Percentiles rank a stretch among this genome's conserved stretches.
These are phyloP conservation scores for Penicillium expansum DNA, from an alignment of 2,329 filamentous ascomycete species.

Conservation along the genomic window DNA sequence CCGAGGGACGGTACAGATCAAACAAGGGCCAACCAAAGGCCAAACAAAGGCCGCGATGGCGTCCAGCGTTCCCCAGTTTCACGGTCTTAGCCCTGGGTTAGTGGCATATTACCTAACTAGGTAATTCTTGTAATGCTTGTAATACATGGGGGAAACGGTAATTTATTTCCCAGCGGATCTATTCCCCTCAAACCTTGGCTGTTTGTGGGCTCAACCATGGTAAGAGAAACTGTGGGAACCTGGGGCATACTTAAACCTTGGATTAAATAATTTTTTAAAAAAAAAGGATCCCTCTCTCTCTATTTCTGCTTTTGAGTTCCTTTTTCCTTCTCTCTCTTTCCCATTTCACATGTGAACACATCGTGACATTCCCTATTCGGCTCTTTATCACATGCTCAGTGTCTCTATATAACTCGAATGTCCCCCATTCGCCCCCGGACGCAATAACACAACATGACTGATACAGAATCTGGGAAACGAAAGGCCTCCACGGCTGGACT, in stretches of 20 bases:
- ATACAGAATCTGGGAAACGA: slow-evolving; percentile 49
- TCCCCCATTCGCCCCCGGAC: slow-evolving; percentile 20
- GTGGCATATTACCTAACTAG: background rate
- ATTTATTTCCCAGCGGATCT: background rate
- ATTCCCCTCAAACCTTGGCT: slow-evolving; percentile 4
- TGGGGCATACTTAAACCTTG: slow-evolving; percentile 33
- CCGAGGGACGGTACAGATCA: slow-evolving; percentile 9
- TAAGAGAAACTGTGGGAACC: slow-evolving; percentile 9
- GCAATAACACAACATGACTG: slow-evolving; percentile 23
- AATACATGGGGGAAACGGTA: background rate
- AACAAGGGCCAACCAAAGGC: background rate
- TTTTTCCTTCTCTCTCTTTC: slow-evolving; percentile 1
- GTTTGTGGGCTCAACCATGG: background rate
- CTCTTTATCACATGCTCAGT: background rate
- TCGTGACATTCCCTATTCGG: slow-evolving; percentile 1
- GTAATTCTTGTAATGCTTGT: background rate
- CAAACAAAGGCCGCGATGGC: background rate
- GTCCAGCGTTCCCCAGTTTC: background rate
- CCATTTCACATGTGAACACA: background rate
- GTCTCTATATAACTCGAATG: slow-evolving; percentile 16
- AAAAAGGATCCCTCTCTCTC: slow-evolving; percentile 21
- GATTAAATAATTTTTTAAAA: slow-evolving; percentile 16
- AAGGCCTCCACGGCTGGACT: slow-evolving; percentile 58
- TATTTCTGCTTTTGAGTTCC: background rate
- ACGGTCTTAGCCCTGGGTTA: background rate